Base-by-base conservation (phyloP, 2,329 filamentous ascomycete species). In the Paramyrothecium roridum region DNA sequence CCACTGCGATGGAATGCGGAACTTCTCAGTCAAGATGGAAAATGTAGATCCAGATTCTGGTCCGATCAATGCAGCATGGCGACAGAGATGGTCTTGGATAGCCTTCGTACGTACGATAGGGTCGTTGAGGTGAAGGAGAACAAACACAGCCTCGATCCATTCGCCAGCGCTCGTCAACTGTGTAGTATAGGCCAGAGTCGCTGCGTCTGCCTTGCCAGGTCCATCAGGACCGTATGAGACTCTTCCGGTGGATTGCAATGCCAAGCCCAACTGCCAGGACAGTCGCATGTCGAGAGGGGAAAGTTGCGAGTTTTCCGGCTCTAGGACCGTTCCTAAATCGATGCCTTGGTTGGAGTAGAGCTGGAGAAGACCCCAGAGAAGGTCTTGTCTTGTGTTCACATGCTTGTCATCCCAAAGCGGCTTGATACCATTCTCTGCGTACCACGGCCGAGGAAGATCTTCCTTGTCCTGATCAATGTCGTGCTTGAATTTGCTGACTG, bases 311-410 rank as follows among this genome's bases (percentile, higher is more conserved):
- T 91, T 91, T 64, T 91, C 86, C 0, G 92, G 90, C 16, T 87
- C 82, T 33, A 97, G 75, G 17, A 92, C 80, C 37, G 87, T 83
- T 62, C 91, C 90, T 3, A 96, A 69, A 50, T 81, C 77, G 47
- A 74, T 78, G 13, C 75, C 67, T 11, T 75, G 73, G n/a, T 84
- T 77, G 1, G 91, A 84, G 64, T 92, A 96, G 4, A 96, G 78
- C 68, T 90, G 91, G 51, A 99, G 75, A 1, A 99, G 80, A 13
- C 91, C 89, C 88, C 93, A 96, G 1, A 98, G 78, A 8, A 96
- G 79, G 67, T 96, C 92, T 66, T 95, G 86, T 45, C 87, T 81
- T 26, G 76, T 72, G 23, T 82, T 78, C 13, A 79, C 76, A 52
- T 84, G 74, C 3, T 77, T 73, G 58, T 89, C 85, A 19, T 84